Percentiles rank a stretch among this genome's conserved stretches.
phyloP scores from a whole-genome alignment of 306 rosid genomes.

The Cucumis cinereus region DNA sequence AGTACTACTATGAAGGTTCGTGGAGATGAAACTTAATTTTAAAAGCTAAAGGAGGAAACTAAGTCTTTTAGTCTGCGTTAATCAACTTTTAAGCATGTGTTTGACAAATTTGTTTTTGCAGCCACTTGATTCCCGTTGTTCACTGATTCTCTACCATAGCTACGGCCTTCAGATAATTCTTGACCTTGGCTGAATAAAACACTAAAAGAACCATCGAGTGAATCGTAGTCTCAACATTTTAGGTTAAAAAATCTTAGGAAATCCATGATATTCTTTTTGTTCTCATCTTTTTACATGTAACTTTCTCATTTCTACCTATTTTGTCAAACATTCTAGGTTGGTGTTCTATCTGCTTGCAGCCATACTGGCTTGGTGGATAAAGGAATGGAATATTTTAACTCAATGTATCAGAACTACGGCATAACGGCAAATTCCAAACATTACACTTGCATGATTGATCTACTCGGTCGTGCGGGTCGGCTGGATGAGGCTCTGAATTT shows the following conservation, averaged over 20 bases:
- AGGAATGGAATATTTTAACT: conserved; percentile 52
- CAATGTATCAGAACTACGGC: conserved; percentile 46
- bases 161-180: not conserved
- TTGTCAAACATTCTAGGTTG: conserved; percentile 38
- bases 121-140: not conserved
- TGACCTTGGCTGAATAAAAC: not conserved
- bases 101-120: not conserved
- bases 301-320: conserved; percentile 3
- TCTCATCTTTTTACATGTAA: not conserved
- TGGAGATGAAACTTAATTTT: not conserved
- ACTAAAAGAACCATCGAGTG: not conserved
- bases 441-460: conserved; percentile 76
- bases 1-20: not conserved
- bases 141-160: not conserved
- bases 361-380: conserved; percentile 57
- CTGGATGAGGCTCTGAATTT: conserved; percentile 58
- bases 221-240: not conserved
- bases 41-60: not conserved
- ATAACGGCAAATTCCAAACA: conserved; percentile 49
- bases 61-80: not conserved
- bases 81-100: not conserved
- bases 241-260: not conserved
- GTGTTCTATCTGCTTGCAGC: conserved; percentile 77
- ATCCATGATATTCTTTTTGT: not conserved
- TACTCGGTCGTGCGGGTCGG: conserved; percentile 78